Evolutionary conservation across 2,329 filamentous ascomycete species (phyloP), one percentile per base, ranked within the genome.

Genomic region (Chrysoporthe cubensis): DNA sequence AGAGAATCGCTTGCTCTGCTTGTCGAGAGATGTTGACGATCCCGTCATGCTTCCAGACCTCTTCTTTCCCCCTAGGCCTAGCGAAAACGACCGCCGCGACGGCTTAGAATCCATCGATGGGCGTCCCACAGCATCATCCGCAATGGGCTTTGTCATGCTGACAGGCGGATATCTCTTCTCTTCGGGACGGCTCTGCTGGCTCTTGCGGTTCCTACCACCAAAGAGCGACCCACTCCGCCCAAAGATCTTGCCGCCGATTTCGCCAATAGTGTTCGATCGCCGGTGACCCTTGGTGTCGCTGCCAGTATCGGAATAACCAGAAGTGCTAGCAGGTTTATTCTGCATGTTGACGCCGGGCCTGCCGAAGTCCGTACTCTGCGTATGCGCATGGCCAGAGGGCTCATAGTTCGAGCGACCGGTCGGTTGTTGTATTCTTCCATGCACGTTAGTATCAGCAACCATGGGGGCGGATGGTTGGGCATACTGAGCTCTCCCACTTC

Each of bases 391-490:
- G 21, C 44, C 66, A 40, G 68, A 56, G 46, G 65, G 56, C 37
- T 88, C 87, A 76, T 94, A 93, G 71, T 87, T 88, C 74, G 90
- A 88, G 71, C 85, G 82, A 63, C 87, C 72, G 79, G 85, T 80
- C 13, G 92, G 92, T 76, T 97, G 95, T 72, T 96, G 92, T 74
- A 98, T 93, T 71, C 91, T 91, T 71, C 94, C 95, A 77, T 97
- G 92, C 4, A 88, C 94, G 78, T 96, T 97, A 64, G 94, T 96
- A 73, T 91, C 90, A 61, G 94, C 94, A 69, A 97, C 90, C 60
- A 93, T 89, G 42, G 96, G 94, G 66, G 93, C 93, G 58, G 90
- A 90, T 61, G 95, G 96, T 78, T 96, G 93, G 71, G 93, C 93
- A 78, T 98, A 97, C 67, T 92, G 91, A 77, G 91, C 86, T 71